Conservation (phyloP, 129 eudicot species). For the Apium graveolens region DNA sequence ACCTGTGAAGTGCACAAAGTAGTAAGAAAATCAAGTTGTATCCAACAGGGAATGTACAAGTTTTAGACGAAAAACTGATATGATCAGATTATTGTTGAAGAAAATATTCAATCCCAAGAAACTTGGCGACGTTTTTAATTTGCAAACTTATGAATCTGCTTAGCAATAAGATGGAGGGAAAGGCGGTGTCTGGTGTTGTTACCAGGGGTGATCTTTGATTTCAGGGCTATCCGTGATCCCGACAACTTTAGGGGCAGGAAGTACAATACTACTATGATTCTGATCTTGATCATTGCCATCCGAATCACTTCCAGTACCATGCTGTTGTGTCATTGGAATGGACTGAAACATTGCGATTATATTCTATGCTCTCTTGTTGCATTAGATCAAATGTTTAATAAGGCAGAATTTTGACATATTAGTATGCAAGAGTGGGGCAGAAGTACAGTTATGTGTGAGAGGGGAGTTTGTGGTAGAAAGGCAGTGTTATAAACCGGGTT, state of each 20-base stretch:
- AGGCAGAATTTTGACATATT: neutral
- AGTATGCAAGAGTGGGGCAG: slow-evolving; percentile 16
- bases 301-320: slow-evolving; percentile 19
- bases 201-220: slow-evolving; percentile 65
- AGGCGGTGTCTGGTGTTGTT: slow-evolving; percentile 7
- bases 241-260: slow-evolving; percentile 21
- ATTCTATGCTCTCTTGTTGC: neutral
- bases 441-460: slow-evolving; percentile 20
- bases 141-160: neutral
- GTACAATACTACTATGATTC: slow-evolving; percentile 28
- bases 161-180: neutral
- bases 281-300: slow-evolving; percentile 22
- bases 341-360: slow-evolving; percentile 19
- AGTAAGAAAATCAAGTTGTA: neutral
- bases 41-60: neutral
- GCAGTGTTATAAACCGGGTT: slow-evolving; percentile 7
- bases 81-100: neutral
- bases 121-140: neutral
- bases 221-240: slow-evolving; percentile 40
- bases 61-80: neutral
- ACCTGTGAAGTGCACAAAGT: slow-evolving; percentile 33
- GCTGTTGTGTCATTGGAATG: slow-evolving; percentile 14
- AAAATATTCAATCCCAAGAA: neutral
- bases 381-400: neutral
- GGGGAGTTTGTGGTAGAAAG: slow-evolving; percentile 31